Conservation (phyloP, 768 basidiomycete species). For the Amanita phalloides region DNA sequence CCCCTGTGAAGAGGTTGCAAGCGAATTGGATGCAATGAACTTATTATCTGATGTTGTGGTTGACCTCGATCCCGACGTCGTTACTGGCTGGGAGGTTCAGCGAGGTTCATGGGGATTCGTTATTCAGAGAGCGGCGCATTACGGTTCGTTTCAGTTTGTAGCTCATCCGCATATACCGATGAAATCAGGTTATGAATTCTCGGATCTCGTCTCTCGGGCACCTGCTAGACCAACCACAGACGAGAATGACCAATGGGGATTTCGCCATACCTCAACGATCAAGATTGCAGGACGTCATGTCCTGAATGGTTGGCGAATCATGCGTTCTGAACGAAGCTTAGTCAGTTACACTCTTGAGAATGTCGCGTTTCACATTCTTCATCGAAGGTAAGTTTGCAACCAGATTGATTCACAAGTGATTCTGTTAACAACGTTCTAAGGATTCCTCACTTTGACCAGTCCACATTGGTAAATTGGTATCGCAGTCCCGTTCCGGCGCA, state of each 20-base stretch:
- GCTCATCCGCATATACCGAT: not conserved
- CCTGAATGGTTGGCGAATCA: conserved; percentile 86
- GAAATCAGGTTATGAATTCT: conserved; percentile 53
- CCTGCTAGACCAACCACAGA: conserved; percentile 26
- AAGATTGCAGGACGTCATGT: conserved; percentile 83
- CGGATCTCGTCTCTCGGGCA: conserved; percentile 70
- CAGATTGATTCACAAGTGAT: not conserved
- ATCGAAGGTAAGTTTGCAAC: conserved; percentile 40
- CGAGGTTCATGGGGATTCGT: conserved; percentile 87
- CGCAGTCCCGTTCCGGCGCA: conserved; percentile 47
- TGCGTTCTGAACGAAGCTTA: conserved; percentile 75
- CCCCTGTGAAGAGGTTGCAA: conserved; percentile 41
- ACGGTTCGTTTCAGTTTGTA: conserved; percentile 31
- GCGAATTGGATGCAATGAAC: conserved; percentile 79
- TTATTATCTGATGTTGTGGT: conserved; percentile 59
- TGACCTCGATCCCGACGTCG: conserved; percentile 81
- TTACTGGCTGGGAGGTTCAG: conserved; percentile 91
- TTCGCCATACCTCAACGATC: conserved; percentile 70
- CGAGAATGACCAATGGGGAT: conserved; percentile 58
- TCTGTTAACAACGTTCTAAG: conserved; percentile 24
- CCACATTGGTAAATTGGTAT: conserved; percentile 62
- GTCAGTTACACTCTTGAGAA: conserved; percentile 85
- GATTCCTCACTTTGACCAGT: conserved; percentile 61
- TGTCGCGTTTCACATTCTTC: conserved; percentile 72
- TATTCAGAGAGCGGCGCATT: conserved; percentile 45